These are phyloP conservation scores for Teratosphaeriaceae sp. DNA, from an alignment of 2,329 filamentous ascomycete genomes.

Conservation along the genomic window DNA sequence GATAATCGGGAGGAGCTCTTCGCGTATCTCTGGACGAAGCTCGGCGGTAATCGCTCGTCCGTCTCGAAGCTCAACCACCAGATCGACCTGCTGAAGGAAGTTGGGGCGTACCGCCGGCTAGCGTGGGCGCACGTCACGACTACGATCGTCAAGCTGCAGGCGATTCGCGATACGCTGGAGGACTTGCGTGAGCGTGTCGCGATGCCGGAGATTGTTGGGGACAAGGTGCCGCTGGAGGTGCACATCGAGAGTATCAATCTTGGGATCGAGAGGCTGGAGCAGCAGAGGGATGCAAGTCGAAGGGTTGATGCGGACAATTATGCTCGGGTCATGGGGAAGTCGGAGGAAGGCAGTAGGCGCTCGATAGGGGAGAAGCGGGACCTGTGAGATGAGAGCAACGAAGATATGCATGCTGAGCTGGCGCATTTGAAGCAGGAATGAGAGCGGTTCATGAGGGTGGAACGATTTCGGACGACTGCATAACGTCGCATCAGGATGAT, in stretches of 20 bases:
- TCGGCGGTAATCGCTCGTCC: conserved; percentile 61
- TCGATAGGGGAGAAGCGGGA: conserved; percentile 15
- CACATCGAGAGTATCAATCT: conserved; percentile 70
- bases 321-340: conserved; percentile 16
- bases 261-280: conserved; percentile 65
- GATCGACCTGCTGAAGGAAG: conserved; percentile 56
- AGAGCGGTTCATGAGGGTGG: no score
- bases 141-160: conserved; percentile 65
- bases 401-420: no score
- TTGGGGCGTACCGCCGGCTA: conserved; percentile 58
- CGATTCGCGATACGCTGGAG: conserved; percentile 63
- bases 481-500: neutral
- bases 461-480: neutral
- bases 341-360: conserved; percentile 14
- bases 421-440: no score
- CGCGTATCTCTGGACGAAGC: conserved; percentile 63
- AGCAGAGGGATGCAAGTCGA: conserved; percentile 48
- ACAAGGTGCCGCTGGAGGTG: conserved; percentile 57
- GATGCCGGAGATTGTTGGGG: conserved; percentile 54
- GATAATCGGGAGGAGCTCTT: conserved; percentile 60
- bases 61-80: conserved; percentile 58
- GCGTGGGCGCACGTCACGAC: conserved; percentile 63
- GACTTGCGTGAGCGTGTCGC: conserved; percentile 66
- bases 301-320: conserved; percentile 23
- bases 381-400: neutral